phyloP scores from a whole-genome alignment of 2,329 filamentous ascomycete species.

The Trichophyton rubrum region DNA sequence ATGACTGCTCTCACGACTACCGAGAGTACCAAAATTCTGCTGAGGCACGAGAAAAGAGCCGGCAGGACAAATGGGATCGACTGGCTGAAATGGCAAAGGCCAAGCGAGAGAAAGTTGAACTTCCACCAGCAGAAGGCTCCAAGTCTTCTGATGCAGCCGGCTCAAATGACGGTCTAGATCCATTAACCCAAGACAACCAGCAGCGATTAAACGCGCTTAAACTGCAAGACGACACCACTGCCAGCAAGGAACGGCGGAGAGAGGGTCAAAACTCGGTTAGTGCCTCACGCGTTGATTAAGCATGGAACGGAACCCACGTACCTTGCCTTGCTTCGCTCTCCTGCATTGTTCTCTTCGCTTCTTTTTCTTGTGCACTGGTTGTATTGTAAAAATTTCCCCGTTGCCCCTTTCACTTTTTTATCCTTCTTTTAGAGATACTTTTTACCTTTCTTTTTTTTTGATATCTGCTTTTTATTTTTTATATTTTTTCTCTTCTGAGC shows the following conservation, averaged over 20 bases:
- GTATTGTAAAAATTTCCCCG: constrained; percentile 7
- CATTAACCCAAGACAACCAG: constrained; percentile 67
- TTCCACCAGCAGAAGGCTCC: constrained; percentile 24
- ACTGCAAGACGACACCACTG: constrained; percentile 59
- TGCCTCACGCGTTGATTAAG: constrained; percentile 22
- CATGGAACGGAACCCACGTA: constrained; percentile 11
- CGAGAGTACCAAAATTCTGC: constrained; percentile 91
- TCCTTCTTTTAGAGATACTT: constrained; percentile 31
- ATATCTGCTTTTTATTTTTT: constrained; percentile 8
- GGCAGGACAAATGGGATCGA: constrained; percentile 81
- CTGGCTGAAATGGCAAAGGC: constrained; percentile 68
- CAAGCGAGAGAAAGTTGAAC: constrained; percentile 39
- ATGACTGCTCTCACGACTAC: constrained; percentile 97
- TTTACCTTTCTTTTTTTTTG: constrained; percentile 17
- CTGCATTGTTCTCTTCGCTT: constrained; percentile 12
- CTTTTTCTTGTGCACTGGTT: neutral
- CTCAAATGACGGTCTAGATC: constrained; percentile 59
- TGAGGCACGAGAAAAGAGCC: constrained; percentile 65
- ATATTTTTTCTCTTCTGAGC: constrained; percentile 24
- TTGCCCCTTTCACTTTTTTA: constrained; percentile 18
- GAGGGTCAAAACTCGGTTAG: constrained; percentile 35
- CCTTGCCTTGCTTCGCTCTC: constrained; percentile 15
- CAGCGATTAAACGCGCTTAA: constrained; percentile 81
- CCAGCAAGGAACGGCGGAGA: constrained; percentile 41
- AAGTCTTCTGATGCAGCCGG: constrained; percentile 35